Base-by-base conservation (phyloP, 352 stramenopile species). In the Plasmopara viticola region DNA sequence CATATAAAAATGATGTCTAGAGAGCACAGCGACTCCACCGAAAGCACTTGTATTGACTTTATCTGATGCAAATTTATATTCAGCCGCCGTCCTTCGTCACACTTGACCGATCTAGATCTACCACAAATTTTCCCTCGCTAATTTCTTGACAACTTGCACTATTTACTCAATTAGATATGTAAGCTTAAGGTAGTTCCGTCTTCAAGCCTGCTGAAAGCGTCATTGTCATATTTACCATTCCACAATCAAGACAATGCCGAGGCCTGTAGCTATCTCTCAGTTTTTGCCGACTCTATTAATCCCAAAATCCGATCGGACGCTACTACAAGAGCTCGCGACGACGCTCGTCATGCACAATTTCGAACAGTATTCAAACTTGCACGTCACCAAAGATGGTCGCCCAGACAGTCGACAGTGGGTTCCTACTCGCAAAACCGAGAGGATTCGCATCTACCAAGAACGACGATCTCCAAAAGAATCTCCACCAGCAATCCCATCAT, bases 361-460 rank as follows among this genome's bases (percentile, higher is more conserved):
- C 4, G 53, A 70, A 44, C 53, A 70, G 48, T 63, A 56, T 47
- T 62, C 57, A 31, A 68, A 51, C 9, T 18, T 70, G n/a, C 54
- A 50, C 33, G 48, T 70, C 37, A 58, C 46, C 20, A 67, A 64
- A 17, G 64, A 69, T 35, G 60, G 64, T 0, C 55, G 53, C 29
- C 64, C 64, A 9, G 64, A 72, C 45, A 62, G 40, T 44, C 46
- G 56, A 51, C n/a, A 51, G 10, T 72, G 64, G 64, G 28, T 60
- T 28, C 42, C 52, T n/a, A 64, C 56, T 14, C 60, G 56, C 17
- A 61, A 65, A 33, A 44, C 53, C 9, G 44, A 70, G 28, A 46
- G 46, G 14, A 61, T 72, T 43, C 56, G 64, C 9, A 72, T 67
- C 44, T 70, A 70, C 47, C 60, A 49, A 53, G 64, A 72, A 17